Conservation (phyloP, 768 basidiomycete species). For the Mycena epipterygia region DNA sequence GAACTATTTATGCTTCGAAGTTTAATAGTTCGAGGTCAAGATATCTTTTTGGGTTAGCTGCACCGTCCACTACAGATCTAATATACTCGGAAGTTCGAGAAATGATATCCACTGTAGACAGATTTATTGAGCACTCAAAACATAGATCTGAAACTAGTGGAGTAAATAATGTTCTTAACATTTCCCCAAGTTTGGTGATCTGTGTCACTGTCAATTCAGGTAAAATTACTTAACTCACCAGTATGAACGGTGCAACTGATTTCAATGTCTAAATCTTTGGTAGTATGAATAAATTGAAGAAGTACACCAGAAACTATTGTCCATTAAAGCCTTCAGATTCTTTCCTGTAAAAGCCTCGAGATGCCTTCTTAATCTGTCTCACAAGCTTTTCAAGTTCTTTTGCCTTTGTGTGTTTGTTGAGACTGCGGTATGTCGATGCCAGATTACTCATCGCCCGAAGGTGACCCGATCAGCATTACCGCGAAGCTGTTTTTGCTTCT, state of each 20-base stretch:
- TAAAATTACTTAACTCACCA: conserved; percentile 5
- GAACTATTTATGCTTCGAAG: no score
- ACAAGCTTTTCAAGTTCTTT: background rate
- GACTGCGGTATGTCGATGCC: background rate
- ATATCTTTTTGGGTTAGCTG: no score
- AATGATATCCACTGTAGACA: background rate
- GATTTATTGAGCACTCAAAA: conserved; percentile 3
- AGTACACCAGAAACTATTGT: conserved; percentile 5
- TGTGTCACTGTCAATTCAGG: background rate
- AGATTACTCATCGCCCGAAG: background rate
- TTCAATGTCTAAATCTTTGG: conserved; percentile 2
- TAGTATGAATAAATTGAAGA: background rate
- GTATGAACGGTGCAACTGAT: conserved; percentile 3
- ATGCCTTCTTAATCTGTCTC: background rate
- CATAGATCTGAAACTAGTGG: conserved; percentile 1
- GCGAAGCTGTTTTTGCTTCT: background rate
- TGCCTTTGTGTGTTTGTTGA: conserved; percentile 5
- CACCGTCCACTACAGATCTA: background rate
- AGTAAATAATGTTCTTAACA: background rate
- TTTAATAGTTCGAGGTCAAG: no score
- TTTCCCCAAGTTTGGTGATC: background rate
- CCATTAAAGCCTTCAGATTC: background rate
- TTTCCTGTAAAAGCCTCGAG: background rate
- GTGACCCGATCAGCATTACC: background rate
- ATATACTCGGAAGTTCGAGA: background rate